phyloP scores from a whole-genome alignment of 305 asterid genomes.

The Fraxinus sp. region DNA sequence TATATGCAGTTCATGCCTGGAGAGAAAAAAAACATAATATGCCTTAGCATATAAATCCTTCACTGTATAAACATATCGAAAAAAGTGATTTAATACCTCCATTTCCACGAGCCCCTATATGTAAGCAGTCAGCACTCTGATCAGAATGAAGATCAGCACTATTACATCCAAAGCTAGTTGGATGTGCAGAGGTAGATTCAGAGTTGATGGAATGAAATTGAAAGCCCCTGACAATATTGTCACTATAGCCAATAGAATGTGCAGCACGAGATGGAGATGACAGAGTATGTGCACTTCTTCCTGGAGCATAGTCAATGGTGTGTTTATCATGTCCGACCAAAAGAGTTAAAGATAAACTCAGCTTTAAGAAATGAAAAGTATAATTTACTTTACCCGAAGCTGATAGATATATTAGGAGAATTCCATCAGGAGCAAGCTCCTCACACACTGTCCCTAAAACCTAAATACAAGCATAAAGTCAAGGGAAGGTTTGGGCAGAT shows the following conservation, averaged over 20 bases:
- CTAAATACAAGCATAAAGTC: slow-evolving; percentile 42
- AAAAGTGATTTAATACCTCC: slow-evolving; percentile 51
- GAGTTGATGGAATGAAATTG: slow-evolving; percentile 55
- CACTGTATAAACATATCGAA: background rate
- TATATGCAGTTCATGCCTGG: slow-evolving; percentile 79
- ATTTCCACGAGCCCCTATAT: slow-evolving; percentile 70
- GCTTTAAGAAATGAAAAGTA: slow-evolving; percentile 24
- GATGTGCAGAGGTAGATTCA: slow-evolving; percentile 43
- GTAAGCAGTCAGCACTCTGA: slow-evolving; percentile 53
- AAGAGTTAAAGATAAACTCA: slow-evolving; percentile 18
- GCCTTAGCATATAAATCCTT: slow-evolving; percentile 20
- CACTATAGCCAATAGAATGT: slow-evolving; percentile 46
- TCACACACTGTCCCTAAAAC: slow-evolving; percentile 87
- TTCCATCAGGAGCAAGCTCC: slow-evolving; percentile 93
- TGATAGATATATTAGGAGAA: slow-evolving; percentile 73
- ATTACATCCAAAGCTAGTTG: slow-evolving; percentile 43
- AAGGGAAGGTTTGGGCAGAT: slow-evolving; percentile 26
- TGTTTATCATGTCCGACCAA: slow-evolving; percentile 25
- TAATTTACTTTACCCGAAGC: slow-evolving; percentile 57
- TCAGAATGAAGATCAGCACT: slow-evolving; percentile 39
- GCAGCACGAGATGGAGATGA: slow-evolving; percentile 61
- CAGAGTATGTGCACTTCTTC: slow-evolving; percentile 44
- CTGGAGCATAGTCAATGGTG: slow-evolving; percentile 40
- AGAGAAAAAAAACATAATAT: slow-evolving; percentile 15
- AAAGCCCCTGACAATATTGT: slow-evolving; percentile 49